Evolutionary conservation across 805 yeast genomes (phyloP), one percentile per base, ranked within the genome.

Genomic region (Debaryomyces maramus): DNA sequence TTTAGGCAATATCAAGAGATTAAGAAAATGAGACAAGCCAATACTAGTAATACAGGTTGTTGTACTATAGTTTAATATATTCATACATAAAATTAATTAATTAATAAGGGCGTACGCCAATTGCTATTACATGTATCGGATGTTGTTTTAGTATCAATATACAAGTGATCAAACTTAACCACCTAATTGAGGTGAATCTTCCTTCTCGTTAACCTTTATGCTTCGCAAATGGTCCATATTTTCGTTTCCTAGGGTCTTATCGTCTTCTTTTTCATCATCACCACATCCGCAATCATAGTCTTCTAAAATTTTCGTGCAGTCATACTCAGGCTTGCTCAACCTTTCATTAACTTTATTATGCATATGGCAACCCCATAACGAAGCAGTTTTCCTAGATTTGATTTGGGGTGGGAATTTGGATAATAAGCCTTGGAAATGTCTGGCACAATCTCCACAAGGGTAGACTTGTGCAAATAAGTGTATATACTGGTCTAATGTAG

Each of bases 251-350:
- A 70, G 55, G 2, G 76, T 73, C 14, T 44, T 47, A 40, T 72
- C 80, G 5, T 55, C 65, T 34, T 67, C 73, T 49, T 75, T 78
- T 51, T 81, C 91, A 36, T 81, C 95, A 9, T 61, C 72, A 1
- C 93, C 96, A 65, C 99, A 91, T 0, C 99, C 99, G 69, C 99
- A 91, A 54, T 90, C 96, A 61, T 93, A 93, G 62, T 88, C 93
- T 50, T 88, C 97, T 39, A 87, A 67, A 40, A 93, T 85, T 6
- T 76, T 79, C 2, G 87, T 73, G 60, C 99, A 93, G 60, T 93
- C 97, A 60, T 88, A 93, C 13, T 72, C 69, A 1, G 75, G 78
- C 51, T 90, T 88, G 4, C 71, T 72, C 32, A 90, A 70, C 37
- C 83, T 68, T 39, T 77, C 78, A 60, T 91, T 91, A 24, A 90